Evolutionary conservation across 129 eudicot species (phyloP), one percentile per base, ranked within the genome.

Genomic region (Flaveria linearis): DNA sequence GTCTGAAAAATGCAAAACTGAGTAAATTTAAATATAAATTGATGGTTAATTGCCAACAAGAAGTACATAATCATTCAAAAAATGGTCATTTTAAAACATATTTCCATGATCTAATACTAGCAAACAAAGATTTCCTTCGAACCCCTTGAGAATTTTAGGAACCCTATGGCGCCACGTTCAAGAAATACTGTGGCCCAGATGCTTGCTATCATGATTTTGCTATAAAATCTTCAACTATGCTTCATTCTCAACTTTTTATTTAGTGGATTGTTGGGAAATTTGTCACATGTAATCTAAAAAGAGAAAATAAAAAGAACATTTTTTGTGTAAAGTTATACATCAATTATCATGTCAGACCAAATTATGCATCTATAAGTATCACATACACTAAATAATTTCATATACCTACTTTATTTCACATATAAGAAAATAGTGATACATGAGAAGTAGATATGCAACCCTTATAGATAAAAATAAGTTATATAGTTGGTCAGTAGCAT

Each of bases 1-100:
- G 86, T 78, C 91, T 30, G 86, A 74, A 72, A 86, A 47, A 0
- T 7, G 10, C 1, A 6, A 15, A 30, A 23, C 5, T 12, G 11
- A 68, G 20, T 12, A 18, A 14, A 33, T 13, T 11, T 11, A 7
- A 9, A 46, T 17, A 25, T 23, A 61, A n/a, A 23, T 10, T 22
- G 41, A 16, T 10, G 20, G 13, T 15, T 30, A 16, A 56, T 39
- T 57, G 46, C 43, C 17, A 18, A 49, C 36, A 63, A 75, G n/a
- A 58, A 74, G 20, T 16, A 26, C 49, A 36, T 39, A 11, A 53
- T 53, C 61, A 17, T 22, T 30, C 20, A 63, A 41, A 36, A 12
- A 41, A 22, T 20, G 51, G 52, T 52, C 74, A n/a, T 16, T 47
- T 46, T 45, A 15, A 7, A 45, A 26, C 74, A 47, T 3, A 23